Percentiles rank a stretch among this genome's conserved stretches.
Conservation (phyloP, 2,329 filamentous ascomycete genomes). For the Aureobasidium lini region DNA sequence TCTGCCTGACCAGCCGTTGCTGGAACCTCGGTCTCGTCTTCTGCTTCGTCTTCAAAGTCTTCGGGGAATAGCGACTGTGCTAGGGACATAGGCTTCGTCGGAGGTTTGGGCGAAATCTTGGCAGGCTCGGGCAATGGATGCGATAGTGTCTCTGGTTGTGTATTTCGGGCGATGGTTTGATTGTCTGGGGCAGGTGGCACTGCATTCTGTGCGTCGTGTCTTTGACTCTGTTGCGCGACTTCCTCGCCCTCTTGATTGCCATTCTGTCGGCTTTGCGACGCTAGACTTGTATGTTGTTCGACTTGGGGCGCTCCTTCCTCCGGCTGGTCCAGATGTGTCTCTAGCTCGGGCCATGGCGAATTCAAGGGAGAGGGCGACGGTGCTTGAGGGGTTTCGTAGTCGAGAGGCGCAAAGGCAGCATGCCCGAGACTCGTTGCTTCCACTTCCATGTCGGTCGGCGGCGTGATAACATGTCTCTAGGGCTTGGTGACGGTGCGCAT, state of each 20-base stretch:
- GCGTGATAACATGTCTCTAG: slow-evolving; percentile 13
- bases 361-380: slow-evolving; percentile 10
- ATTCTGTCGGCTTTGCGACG: neutral
- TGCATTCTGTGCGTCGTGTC: neutral
- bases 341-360: slow-evolving; percentile 8
- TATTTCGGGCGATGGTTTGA: neutral
- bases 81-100: slow-evolving; percentile 2
- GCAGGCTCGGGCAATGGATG: neutral
- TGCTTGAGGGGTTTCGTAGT: slow-evolving; percentile 5
- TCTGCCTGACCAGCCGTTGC: neutral
- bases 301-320: neutral
- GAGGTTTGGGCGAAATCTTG: neutral
- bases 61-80: slow-evolving; percentile 9
- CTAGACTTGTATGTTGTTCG: neutral
- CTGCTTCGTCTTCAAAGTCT: slow-evolving; percentile 1
- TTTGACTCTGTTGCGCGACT: slow-evolving; percentile 1
- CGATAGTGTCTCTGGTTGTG: neutral
- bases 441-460: slow-evolving; percentile 12
- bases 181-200: slow-evolving; percentile 7
- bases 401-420: slow-evolving; percentile 12
- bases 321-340: neutral
- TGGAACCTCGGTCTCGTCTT: neutral
- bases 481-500: slow-evolving; percentile 6
- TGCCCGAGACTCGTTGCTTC: slow-evolving; percentile 13
- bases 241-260: neutral